Evolutionary conservation across 768 basidiomycete genomes (phyloP), one percentile per base, ranked within the genome.

Genomic region (Naematelia aurantialba): DNA sequence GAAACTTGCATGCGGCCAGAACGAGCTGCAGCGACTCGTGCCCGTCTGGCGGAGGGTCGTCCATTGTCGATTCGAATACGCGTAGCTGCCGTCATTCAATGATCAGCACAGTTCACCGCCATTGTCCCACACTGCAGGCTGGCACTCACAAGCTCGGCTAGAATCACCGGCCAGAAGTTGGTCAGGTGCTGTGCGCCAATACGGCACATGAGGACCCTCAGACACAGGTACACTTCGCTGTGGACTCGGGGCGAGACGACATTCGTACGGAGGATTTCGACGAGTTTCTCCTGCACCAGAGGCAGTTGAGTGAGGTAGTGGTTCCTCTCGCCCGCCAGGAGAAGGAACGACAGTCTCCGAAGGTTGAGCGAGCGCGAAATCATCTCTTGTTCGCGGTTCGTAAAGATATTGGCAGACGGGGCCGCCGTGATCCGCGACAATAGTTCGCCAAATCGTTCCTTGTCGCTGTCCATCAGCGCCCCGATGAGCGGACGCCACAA

Each of bases 331-430:
- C 87, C 90, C 0, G 88, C 80, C 56, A 91, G 85, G n/a, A 99
- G 75, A 29, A 88, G 83, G 70, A 89, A 90, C 3, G 92, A 90
- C 42, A 98, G 79, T 29, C 94, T 82, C 44, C 96, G 85, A 19
- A 99, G 80, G 69, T 89, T 92, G 53, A 92, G 79, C 2, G 91
- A 91, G 24, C 91, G 85, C 25, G 87, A 79, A 0, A 91, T 79
- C 84, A 89, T 93, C 78, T 99, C 96, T 56, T 91, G 89, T 73
- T 98, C 96, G 47, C 88, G 81, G 70, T 91, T 98, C 27, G 91
- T 87, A 77, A 99, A 99, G 55, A 99, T 96, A 69, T 96, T 98
- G 19, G 91, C 87, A 0, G 93, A 94, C 0, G 96, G 87, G 0
- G 86, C 85, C 1, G 89, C 85, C 1, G 89, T 85, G 53, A 94